These are phyloP conservation scores for Calonectria pseudoreteaudii DNA, from an alignment of 2,329 filamentous ascomycete genomes.

Conservation along the genomic window DNA sequence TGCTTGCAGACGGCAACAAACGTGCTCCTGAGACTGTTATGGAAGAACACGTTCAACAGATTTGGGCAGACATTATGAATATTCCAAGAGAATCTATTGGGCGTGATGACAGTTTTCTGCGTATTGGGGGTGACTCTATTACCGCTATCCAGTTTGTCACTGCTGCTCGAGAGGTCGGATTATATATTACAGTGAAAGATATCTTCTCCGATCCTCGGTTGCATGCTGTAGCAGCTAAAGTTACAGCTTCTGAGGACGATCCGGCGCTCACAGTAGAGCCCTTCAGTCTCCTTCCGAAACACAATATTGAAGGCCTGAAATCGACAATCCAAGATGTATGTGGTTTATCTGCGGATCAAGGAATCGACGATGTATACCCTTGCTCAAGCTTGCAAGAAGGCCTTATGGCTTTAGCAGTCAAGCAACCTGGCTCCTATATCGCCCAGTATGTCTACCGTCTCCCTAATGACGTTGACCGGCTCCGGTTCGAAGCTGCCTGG, in stretches of 20 bases:
- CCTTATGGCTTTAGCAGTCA: slow-evolving; percentile 8
- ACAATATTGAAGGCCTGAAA: not conserved
- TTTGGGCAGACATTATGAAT: slow-evolving; percentile 53
- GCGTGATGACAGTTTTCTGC: slow-evolving; percentile 60
- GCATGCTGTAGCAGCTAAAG: slow-evolving; percentile 21
- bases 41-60: slow-evolving; percentile 42
- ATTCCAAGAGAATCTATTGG: slow-evolving; percentile 49
- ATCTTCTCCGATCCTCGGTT: slow-evolving; percentile 49
- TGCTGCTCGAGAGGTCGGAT: slow-evolving; percentile 51
- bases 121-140: slow-evolving; percentile 61
- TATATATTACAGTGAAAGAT: slow-evolving; percentile 56
- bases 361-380: slow-evolving; percentile 41
- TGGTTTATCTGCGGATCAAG: slow-evolving; percentile 19
- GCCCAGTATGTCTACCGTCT: slow-evolving; percentile 6
- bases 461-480: not conserved
- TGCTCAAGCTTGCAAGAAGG: slow-evolving; percentile 9
- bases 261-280: not conserved
- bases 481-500: slow-evolving; percentile 1
- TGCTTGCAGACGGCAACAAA: not conserved
- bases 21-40: not conserved
- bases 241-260: slow-evolving; percentile 18
- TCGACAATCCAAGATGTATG: not conserved
- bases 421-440: slow-evolving; percentile 11
- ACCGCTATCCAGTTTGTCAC: slow-evolving; percentile 62
- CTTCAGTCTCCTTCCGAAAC: not conserved